Evolutionary conservation across 805 yeast genomes (phyloP), one percentile per base, ranked within the genome.

Genomic region (Candida anglica): DNA sequence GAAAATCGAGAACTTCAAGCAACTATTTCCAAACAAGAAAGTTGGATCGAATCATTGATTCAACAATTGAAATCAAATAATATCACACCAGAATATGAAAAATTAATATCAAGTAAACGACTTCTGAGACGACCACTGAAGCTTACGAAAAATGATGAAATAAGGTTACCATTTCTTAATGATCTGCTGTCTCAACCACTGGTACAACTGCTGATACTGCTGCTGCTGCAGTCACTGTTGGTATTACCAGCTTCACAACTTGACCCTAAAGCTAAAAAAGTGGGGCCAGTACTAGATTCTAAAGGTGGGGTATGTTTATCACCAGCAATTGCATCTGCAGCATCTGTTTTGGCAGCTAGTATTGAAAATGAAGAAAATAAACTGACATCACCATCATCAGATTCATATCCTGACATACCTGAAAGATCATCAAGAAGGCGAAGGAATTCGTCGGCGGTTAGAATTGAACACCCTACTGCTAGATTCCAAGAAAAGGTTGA

Each of bases 1-100:
- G 70, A 65, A 37, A 63, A 53, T 37, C 51, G 46, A 33, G 70
- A 64, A 34, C 46, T 65, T 19, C 52, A 56, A 27, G 42, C 59
- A 1, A 26, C 38, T 2, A 22, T 52, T 1, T 26, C 10, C 11
- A 17, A 36, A 19, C 42, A 41, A 25, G 39, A 36, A 8, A 33
- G 31, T 20, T 29, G 38, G 11, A 43, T 46, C 9, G 42, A 38
- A 9, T 19, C 34, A 8, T 41, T 43, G 11, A 39, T 39, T 20
- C 37, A 33, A 3, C 34, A 37, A 24, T 25, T 38, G 15, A 38
- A 31, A 16, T 31, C 40, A 11, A 34, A 34, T 27, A 31, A 26
- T 13, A 33, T 32, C 15, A 20, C 13, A 4, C 33, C 36, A 15
- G 34, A n/a, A n/a, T n/a, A n/a, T n/a, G 4, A 22, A 22, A 14